Conservation (phyloP, 352 stramenopile species). For the Pythium aristosporum region DNA sequence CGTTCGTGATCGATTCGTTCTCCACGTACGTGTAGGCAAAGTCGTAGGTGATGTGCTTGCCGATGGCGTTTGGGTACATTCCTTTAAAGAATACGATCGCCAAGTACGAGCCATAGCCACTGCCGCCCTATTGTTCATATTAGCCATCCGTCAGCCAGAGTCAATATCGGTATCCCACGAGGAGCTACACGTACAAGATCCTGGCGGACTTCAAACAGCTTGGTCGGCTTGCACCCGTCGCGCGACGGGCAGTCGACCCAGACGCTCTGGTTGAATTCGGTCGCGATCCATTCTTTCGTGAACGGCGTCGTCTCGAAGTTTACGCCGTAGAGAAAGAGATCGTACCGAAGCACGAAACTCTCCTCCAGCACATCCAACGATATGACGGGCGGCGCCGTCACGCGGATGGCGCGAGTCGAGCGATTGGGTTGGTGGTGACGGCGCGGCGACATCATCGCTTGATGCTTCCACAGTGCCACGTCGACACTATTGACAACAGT, state of each 20-base stretch:
- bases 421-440: constrained; percentile 1
- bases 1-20: no score
- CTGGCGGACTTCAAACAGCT: constrained; percentile 72
- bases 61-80: constrained; percentile 76
- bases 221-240: constrained; percentile 44
- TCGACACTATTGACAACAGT: constrained; percentile 12
- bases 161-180: no score
- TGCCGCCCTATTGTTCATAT: constrained; percentile 42
- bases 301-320: constrained; percentile 37
- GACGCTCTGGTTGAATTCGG: constrained; percentile 73
- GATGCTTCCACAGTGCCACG: constrained; percentile 10
- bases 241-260: constrained; percentile 62
- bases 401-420: not conserved
- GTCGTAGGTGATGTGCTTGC: constrained; percentile 62
- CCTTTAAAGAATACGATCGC: constrained; percentile 60
- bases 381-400: constrained; percentile 1
- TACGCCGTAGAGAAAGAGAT: constrained; percentile 66
- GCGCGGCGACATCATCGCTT: not conserved
- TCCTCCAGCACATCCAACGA: constrained; percentile 32
- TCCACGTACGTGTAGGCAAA: constrained; percentile 77
- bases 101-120: constrained; percentile 63
- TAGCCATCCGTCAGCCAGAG: not conserved
- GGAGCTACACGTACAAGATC: constrained; percentile 40
- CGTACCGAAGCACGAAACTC: constrained; percentile 70
- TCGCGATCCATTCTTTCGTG: constrained; percentile 47